These are phyloP conservation scores for Prunus campanulata DNA, from an alignment of 306 rosid species.

Conservation along the genomic window DNA sequence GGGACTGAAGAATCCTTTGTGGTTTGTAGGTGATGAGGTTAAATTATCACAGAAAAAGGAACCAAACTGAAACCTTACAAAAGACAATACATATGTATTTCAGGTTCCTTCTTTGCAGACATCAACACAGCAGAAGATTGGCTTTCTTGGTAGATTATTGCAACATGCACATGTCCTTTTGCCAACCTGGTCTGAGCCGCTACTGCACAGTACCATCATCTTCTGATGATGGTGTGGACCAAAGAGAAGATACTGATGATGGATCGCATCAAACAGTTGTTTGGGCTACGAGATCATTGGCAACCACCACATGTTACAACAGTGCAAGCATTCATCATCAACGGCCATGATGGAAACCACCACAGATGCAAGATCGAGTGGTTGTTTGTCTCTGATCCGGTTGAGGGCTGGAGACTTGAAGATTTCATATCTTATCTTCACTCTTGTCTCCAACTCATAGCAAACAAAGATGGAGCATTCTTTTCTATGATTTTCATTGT, in stretches of 20 bases:
- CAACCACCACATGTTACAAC: slow-evolving; percentile 48
- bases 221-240: slow-evolving; percentile 25
- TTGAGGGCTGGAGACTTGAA: slow-evolving; percentile 41
- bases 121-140: slow-evolving; percentile 25
- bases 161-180: slow-evolving; percentile 42
- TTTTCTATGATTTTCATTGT: not conserved
- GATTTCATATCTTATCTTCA: slow-evolving; percentile 26
- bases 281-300: slow-evolving; percentile 45
- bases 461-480: slow-evolving; percentile 37
- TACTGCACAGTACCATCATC: slow-evolving; percentile 33
- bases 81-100: not conserved
- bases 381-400: slow-evolving; percentile 53
- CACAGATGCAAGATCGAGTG: slow-evolving; percentile 41
- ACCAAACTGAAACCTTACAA: not conserved
- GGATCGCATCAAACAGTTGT: slow-evolving; percentile 38
- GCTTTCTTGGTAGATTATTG: slow-evolving; percentile 50
- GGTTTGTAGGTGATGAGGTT: too few relatives aligned
- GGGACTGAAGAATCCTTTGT: too few relatives aligned
- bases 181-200: slow-evolving; percentile 47
- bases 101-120: not conserved
- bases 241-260: slow-evolving; percentile 50
- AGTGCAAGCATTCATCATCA: slow-evolving; percentile 18
- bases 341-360: not conserved
- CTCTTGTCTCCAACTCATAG: slow-evolving; percentile 28
- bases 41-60: not conserved